Base-by-base conservation (phyloP, 75 land plant species). In the Chamaecyparis obtusa region DNA sequence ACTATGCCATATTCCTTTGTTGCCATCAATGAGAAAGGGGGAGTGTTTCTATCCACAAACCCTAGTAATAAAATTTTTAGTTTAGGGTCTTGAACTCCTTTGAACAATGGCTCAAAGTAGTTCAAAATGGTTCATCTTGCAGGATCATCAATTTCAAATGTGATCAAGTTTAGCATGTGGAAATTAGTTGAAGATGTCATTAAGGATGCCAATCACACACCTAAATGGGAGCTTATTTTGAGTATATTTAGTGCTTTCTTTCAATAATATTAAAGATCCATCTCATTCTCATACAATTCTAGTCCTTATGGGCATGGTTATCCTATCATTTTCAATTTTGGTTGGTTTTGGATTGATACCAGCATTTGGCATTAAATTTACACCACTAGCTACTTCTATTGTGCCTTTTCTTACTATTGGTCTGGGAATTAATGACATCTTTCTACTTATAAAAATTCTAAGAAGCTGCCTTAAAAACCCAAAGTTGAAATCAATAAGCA, bases 391-490 rank as follows among this genome's bases (percentile, higher is more conserved):
- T 49, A 89, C 87, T 43, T 90, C 89, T 9, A 89, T 91, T 39
- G 92, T 91, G 60, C 92, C 92, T 32, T 91, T 90, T 67, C 89
- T 91, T 82, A 87, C 92, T 13, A 86, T 91, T 85, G 92, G 92
- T 51, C 86, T 91, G 57, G 92, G 92, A 32, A 90, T 91, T 36
- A 91, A 91, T 77, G 92, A 91, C 88, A 91, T 90, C 9, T 91
- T 91, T 80, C 91, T 91, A n/a, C 87, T 91, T 39, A 89, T 87
- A 24, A 90, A 60, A 83, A 90, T 90, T 43, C 41, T 91, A 77
- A 64, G 91, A 41, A 91, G 86, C 43, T 90, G 36, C 57, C 60
- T 91, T 27, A 83, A 86, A 81, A 85, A 91, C 33, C 87, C 92
- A 44, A 83, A 32, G 56, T 36, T 90, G 27, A 33, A 90, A 86